Evolutionary conservation across 1,284 basidiomycete genomes (phyloP), one percentile per base, ranked within the genome.

Genomic region (Bondarzewia mesenterica): DNA sequence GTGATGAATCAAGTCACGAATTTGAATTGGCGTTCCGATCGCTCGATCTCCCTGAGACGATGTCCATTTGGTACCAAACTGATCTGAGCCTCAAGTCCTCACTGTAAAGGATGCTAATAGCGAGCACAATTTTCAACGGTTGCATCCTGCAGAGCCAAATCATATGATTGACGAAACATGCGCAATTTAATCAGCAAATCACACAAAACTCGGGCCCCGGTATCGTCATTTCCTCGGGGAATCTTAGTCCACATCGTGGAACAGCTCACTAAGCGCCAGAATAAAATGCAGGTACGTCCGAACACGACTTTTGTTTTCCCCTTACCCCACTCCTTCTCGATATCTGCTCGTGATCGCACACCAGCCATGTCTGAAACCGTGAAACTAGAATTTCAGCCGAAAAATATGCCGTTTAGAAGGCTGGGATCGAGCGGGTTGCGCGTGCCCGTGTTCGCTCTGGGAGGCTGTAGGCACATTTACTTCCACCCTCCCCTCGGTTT

Each of bases 371-470:
- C 38, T 40, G 12, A 32, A 22, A 2, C 38, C 6, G 38, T 18
- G 8, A 21, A 36, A 14, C 10, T 60, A 35, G 56, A 69, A 47
- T 85, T 73, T 57, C 73, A 85, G 48, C 65, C 77, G 49, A 85
- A 85, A 68, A 69, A 71, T 53, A 86, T 87, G 83, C 75, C 73
- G 5, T 90, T 85, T 72, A 76, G 87, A 57, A 78, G 82, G 49
- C 74, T 91, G 42, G 88, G 88, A 18, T 68, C 77, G 38, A 81
- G 78, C 51, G 89, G 89, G 42, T 67, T 91, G 49, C 75, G 86
- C 5, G 87, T 91, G 0, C 85, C 88, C 5, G 60, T 90, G 20
- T 87, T 91, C 66, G 86, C 83, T 18, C 73, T 89, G 38, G 89
- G 88, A 51, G 85, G 85, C 65, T 92, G 88, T 89, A 54, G 12